Percentiles rank a stretch among this genome's conserved stretches.
These are phyloP conservation scores for Botrytis pseudocinerea DNA, from an alignment of 2,329 filamentous ascomycete species.

Conservation along the genomic window DNA sequence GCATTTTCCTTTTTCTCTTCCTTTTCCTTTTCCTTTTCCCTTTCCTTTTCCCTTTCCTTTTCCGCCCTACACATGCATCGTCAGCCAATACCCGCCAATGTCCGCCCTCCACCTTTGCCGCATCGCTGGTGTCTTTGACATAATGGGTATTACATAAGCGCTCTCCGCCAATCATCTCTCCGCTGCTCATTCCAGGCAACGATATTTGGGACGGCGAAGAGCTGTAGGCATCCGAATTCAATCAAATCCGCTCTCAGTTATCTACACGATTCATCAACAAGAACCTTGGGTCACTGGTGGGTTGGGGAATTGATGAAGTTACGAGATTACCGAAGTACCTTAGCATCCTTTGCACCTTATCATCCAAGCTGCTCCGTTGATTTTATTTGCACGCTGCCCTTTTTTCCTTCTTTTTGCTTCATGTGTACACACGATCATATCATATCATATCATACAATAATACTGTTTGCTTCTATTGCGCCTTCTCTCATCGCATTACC, in stretches of 20 bases:
- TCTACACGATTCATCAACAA: neutral
- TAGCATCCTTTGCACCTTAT: neutral
- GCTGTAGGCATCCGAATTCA: slow-evolving; percentile 27
- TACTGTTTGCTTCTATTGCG: neutral
- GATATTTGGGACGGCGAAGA: slow-evolving; percentile 28
- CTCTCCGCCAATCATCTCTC: neutral
- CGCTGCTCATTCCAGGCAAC: slow-evolving; percentile 30
- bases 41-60: neutral
- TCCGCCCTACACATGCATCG: neutral
- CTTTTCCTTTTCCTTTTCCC: too few relatives aligned
- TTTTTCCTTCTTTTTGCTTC: neutral
- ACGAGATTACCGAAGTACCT: neutral
- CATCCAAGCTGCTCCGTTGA: neutral
- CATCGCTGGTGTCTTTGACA: neutral
- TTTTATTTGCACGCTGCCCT: too few relatives aligned
- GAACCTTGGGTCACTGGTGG: too few relatives aligned
- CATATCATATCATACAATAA: neutral
- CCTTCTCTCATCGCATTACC: neutral
- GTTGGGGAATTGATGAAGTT: neutral
- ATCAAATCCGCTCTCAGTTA: neutral
- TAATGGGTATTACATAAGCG: neutral
- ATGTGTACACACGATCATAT: neutral
- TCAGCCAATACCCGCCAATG: neutral
- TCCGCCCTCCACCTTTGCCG: neutral
- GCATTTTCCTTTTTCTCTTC: too few relatives aligned